Conservation (phyloP, 495 filamentous ascomycete genomes). For the Podospora sp. region DNA sequence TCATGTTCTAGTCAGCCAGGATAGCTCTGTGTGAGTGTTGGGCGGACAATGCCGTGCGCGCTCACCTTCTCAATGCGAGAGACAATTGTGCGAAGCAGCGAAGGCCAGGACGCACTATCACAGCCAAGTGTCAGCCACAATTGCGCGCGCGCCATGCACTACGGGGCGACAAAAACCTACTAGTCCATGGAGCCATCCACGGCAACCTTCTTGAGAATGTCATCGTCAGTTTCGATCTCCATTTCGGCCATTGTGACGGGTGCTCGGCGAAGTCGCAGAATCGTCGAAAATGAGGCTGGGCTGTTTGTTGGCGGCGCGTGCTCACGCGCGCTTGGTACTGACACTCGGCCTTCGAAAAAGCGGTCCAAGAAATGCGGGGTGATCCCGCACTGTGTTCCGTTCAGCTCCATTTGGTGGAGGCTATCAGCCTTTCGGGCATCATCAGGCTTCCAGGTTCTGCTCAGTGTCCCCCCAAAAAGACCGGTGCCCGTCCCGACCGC, state of each 20-base stretch:
- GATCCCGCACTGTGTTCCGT: not conserved
- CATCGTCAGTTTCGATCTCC: slow-evolving; percentile 60
- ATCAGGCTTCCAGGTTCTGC: too few relatives aligned
- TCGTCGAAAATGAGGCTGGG: slow-evolving; percentile 12
- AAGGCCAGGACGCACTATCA: slow-evolving; percentile 45
- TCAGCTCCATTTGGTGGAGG: not conserved
- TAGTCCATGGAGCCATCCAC: slow-evolving; percentile 68
- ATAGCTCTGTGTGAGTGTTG: not conserved
- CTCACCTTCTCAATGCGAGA: slow-evolving; percentile 47
- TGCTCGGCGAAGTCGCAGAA: slow-evolving; percentile 5
- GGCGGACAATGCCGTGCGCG: not conserved
- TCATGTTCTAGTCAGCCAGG: slow-evolving; percentile 1
- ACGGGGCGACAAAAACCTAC: slow-evolving; percentile 48
- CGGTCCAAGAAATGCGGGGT: not conserved
- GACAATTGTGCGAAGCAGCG: slow-evolving; percentile 40
- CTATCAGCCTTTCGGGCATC: too few relatives aligned
- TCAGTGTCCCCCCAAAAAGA: too few relatives aligned
- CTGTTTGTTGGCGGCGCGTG: slow-evolving; percentile 12
- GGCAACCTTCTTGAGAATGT: slow-evolving; percentile 63
- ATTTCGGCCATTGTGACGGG: slow-evolving; percentile 40
- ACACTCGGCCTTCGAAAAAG: not conserved
- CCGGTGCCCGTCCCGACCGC: too few relatives aligned
- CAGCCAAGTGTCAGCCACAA: slow-evolving; percentile 11
- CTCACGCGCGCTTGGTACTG: slow-evolving; percentile 9
- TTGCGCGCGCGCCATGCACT: not conserved